Base-by-base conservation (phyloP, 2,329 filamentous ascomycete genomes). In the Talaromyces amestolkiae region DNA sequence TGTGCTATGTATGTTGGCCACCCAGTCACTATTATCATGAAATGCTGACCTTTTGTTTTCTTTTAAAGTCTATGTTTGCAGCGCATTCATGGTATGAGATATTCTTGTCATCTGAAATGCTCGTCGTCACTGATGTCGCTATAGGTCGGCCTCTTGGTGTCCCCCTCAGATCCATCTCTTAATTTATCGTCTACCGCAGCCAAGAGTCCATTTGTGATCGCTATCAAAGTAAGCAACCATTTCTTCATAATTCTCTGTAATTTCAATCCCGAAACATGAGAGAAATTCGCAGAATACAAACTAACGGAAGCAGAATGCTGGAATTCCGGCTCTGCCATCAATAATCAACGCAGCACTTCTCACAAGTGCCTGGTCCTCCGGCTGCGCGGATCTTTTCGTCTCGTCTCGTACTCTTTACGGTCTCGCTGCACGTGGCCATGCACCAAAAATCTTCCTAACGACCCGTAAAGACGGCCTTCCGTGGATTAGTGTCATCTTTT, bases 311-410 rank as follows among this genome's bases (percentile, higher is more conserved):
- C 70, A 78, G 62, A 78, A 78, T 27, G 89, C 89, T 31, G 89
- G 89, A 51, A 86, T 91, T 64, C 78, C 80, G 5, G 84, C 86
- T 3, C 84, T 92, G 3, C 85, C 87, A 5, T 80, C 86, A 70
- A 88, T 93, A 72, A 88, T 94, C 81, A 94, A 94, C 75, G 90
- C 87, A 13, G 87, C 92, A 9, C 85, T 94, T 11, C 82, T 94
- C 19, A 91, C 90, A 0, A 91, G 90, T 3, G 91, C 93, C 8
- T 86, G 92, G 70, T 91, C 90, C 0, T 91, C 91, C 8, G 91
- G 89, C 67, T 92, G 91, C 78, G 90, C 89, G 13, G 91, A 91
- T 78, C 84, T 93, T 65, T 92, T 91, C 78, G 90, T 88, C 39
- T 87, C 87, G 67, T 89, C 86, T 65, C 87, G 89, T 22, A 87